Base-by-base conservation (phyloP, 2,329 filamentous ascomycete species). In the Colletotrichum sidae region DNA sequence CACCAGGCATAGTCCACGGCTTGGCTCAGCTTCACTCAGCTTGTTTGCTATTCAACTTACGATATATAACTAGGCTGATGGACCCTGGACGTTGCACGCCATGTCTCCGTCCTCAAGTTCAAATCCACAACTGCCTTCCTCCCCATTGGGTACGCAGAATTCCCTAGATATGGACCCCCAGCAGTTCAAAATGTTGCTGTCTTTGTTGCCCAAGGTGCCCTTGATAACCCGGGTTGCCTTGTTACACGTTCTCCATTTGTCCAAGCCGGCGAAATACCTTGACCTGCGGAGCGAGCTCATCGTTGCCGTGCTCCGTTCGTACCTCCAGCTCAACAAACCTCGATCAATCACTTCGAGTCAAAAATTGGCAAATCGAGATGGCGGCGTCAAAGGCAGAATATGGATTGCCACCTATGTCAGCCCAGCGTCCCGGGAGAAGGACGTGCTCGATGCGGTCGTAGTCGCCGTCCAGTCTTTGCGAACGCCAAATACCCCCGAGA, bases 391-490 rank as follows among this genome's bases (percentile, higher is more conserved):
- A 74, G 93, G 93, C 4, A 87, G 86, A 49, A 88, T 96, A 69
- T 97, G 94, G 94, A 84, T 97, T 33, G 90, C 89, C 71, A 91
- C 88, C 59, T 89, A 92, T 46, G 86, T 84, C 0, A 80, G 93
- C 13, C 86, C 88, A 0, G 79, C 80, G 2, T 91, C 90, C 0
- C 81, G 86, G 62, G 86, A 81, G 74, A 83, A 73, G 71, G 85
- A 82, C 46, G 74, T 89, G 12, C 79, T 85, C n/a, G 83, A 90
- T 47, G 81, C 84, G 2, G 72, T 94, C 34, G 79, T 88, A 68
- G 78, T 78, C 37, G 85, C 84, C 4, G 86, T 94, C 49, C 80
- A 87, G 33, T 81, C 80, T 1, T 74, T 91, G 75, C 50, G 60
- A n/a, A 34, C 53, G 8, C 77, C 76, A 2, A 71, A 71, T 3